Evolutionary conservation across 306 rosid species (phyloP).

Genomic region (Alnus glutinosa): DNA sequence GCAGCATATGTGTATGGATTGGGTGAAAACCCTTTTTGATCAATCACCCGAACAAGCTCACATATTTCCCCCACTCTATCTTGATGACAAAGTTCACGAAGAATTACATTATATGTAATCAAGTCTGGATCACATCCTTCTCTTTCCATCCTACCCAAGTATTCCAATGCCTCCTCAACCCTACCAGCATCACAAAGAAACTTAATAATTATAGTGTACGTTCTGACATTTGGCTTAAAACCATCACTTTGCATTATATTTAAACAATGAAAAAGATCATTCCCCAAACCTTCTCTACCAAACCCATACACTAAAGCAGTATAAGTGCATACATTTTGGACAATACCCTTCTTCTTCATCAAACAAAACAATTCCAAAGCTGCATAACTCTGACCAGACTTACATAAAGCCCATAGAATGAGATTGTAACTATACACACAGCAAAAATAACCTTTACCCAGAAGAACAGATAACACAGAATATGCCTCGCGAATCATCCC

Average conservation of each 20-base stretch:
- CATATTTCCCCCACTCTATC: constrained; percentile 30
- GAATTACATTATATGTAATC: constrained; percentile 45
- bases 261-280: constrained; percentile 33
- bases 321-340: constrained; percentile 40
- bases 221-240: constrained; percentile 39
- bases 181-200: constrained; percentile 44
- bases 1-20: constrained; percentile 46
- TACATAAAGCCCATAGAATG: constrained; percentile 47
- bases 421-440: constrained; percentile 36
- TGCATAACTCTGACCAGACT: constrained; percentile 30
- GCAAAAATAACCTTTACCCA: constrained; percentile 19
- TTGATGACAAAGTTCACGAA: constrained; percentile 47
- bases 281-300: constrained; percentile 41
- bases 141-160: constrained; percentile 35
- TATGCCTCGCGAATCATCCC: constrained; percentile 33
- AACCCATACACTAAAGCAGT: constrained; percentile 50
- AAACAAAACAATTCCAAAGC: constrained; percentile 41
- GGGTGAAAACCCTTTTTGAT: constrained; percentile 41
- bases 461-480: constrained; percentile 22
- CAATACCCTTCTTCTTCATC: constrained; percentile 46
- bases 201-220: constrained; percentile 48
- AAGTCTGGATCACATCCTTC: constrained; percentile 50
- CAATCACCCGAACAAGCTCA: constrained; percentile 30
- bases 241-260: constrained; percentile 44
- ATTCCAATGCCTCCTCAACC: constrained; percentile 37